Evolutionary conservation across 805 yeast species (phyloP), one percentile per base, ranked within the genome.

Genomic region (Metschnikowia santaceciliae): DNA sequence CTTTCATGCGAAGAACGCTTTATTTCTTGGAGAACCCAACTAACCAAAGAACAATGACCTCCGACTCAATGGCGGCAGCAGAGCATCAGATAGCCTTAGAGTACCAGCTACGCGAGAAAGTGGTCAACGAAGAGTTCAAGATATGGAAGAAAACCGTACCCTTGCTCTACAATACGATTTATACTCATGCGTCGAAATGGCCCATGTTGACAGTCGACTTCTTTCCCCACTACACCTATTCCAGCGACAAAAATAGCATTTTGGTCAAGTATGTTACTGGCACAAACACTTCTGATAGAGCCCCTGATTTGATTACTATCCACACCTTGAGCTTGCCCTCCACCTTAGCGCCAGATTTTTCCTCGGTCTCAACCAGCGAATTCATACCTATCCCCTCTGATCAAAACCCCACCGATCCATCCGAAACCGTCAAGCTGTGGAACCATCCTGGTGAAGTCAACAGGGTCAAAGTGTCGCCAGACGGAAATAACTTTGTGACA

Each of bases 71-170:
- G 51, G 52, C 22, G 3, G 57, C 52, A 6, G 76, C 76, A 5
- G 72, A 71, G 54, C 63, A 60, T 26, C 75, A 69, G 47, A 62
- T 74, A 20, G 61, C 68, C 32, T 58, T 64, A 19, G 81, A 76
- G 52, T 81, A 79, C 60, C 83, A 81, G 58, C 70, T 75, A 46
- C 73, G 75, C 45, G 88, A 83, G 59, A 86, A 86, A 61, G 67
- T 84, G 8, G 74, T 77, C 54, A 87, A 87, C 60, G 95, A 87
- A 66, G 94, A 87, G 68, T 86, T 78, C 73, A 76, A 76, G 57
- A 71, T 84, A 51, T 89, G 96, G 96, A 89, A 88, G 65, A 88
- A 88, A 61, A 80, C 92, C 1, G 84, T 87, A 13, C 96, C 95
- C 3, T 72, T 87, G 56, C 71, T 89, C 53, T 89, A 89, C 66